Evolutionary conservation across 1,139 yeast species (phyloP), one percentile per base, ranked within the genome.

Genomic region (Geotrichum macrosporum): DNA sequence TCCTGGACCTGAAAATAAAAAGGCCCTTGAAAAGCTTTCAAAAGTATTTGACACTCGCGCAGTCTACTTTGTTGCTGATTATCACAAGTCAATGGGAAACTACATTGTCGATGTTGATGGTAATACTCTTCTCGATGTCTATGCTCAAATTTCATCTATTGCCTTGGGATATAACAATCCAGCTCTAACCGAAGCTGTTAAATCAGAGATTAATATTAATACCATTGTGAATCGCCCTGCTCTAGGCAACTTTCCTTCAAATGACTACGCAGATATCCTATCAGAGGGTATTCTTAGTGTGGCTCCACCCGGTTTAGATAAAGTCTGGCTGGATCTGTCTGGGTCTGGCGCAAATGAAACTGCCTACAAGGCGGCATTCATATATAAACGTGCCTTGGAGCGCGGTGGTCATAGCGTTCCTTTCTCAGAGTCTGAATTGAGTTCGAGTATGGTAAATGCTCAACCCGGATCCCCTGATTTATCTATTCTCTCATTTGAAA

Each of bases 301-400:
- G 54, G 88, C 88, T 44, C 89, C 89, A 55, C 76, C 77, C 61
- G 86, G 85, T 51, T 81, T 79, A 65, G 75, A 71, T 59, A 69
- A 76, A 60, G 75, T 71, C 47, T 84, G 89, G 87, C 78, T 85
- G 15, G 89, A 84, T 35, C 71, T 83, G 57, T 77, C 87, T 16
- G 94, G 94, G 51, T 84, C 89, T 26, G 92, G 84, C 63, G 94
- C 94, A 55, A 82, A 81, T 62, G 94, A 84, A 67, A 75, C 82
- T 62, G 94, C 94, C 9, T 84, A 80, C 74, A 84, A 84, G 70
- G 92, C 94, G 46, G 86, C 85, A 8, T 84, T 84, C 65, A 78
- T 84, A 71, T 81, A 82, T 73, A 81, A 81, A 66, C 84, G 80
- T 61, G 68, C 78, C 45, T 69, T 76, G 62, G 71, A 72, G 67